phyloP scores from a whole-genome alignment of 805 yeast genomes.

The Candida tammaniensis region DNA sequence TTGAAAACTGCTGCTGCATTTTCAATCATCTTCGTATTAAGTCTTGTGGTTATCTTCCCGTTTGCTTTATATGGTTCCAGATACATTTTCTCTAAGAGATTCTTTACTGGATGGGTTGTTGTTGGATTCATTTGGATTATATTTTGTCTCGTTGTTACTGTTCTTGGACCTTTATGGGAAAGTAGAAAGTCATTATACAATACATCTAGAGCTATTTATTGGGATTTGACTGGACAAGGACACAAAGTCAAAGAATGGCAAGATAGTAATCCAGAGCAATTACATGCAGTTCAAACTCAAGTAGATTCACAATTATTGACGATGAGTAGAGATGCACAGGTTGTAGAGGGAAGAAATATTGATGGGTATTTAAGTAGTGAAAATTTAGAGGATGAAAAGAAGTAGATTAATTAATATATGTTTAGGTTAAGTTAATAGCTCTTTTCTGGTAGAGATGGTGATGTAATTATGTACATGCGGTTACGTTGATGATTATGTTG shows the following conservation, averaged over 20 bases:
- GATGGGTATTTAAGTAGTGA: constrained; percentile 13
- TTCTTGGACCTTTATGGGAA: constrained; percentile 69
- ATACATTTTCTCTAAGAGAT: constrained; percentile 69
- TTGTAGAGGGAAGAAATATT: constrained; percentile 24
- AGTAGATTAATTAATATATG: constrained; percentile 8
- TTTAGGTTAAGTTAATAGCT: no score
- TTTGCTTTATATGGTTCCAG: constrained; percentile 89
- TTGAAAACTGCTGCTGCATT: constrained; percentile 60
- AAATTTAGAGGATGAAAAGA: constrained; percentile 20
- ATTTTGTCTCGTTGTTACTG: constrained; percentile 59
- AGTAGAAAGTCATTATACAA: constrained; percentile 66
- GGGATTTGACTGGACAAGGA: constrained; percentile 80
- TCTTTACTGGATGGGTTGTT: constrained; percentile 87
- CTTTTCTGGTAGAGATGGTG: no score
- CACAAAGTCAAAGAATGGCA: constrained; percentile 78
- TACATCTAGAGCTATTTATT: constrained; percentile 73
- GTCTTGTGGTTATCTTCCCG: constrained; percentile 79
- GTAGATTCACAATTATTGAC: constrained; percentile 36
- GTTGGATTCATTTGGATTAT: constrained; percentile 84
- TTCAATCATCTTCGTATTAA: constrained; percentile 59
- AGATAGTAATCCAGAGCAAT: constrained; percentile 62
- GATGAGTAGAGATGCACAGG: constrained; percentile 9
- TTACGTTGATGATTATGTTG: no score
- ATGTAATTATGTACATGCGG: no score
- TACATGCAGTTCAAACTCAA: constrained; percentile 73